These are phyloP conservation scores for Entamoeba histolytica DNA, from an alignment of 208 protist genomes.

Conservation along the genomic window DNA sequence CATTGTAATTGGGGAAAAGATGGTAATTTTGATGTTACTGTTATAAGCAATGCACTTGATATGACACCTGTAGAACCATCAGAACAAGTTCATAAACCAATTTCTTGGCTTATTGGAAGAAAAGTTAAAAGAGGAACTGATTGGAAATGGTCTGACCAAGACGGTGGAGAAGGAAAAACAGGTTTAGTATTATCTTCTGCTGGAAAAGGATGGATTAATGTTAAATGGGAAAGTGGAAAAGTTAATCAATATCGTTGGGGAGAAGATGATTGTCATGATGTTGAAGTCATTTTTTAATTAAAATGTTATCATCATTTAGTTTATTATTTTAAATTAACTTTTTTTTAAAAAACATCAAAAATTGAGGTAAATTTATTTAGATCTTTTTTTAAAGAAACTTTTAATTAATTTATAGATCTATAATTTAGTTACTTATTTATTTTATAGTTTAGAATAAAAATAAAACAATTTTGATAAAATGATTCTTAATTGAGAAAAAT, in stretches of 20 bases:
- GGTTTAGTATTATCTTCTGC: background rate
- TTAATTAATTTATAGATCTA: no score
- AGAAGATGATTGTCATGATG: background rate
- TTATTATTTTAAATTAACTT: no score
- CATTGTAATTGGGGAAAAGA: background rate
- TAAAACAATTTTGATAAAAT: no score
- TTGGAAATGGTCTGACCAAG: background rate
- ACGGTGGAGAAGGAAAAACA: background rate
- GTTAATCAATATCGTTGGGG: background rate
- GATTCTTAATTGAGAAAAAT: no score
- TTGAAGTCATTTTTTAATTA: background rate
- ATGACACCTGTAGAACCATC: background rate
- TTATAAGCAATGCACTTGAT: background rate
- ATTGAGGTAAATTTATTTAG: no score
- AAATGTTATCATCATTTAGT: no score
- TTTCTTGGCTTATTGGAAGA: background rate
- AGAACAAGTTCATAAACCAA: background rate
- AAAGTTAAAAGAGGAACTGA: background rate
- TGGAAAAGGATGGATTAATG: background rate
- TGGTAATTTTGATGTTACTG: background rate
- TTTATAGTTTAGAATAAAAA: no score
- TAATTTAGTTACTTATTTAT: no score
- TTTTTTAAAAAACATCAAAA: no score
- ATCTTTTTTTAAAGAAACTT: no score
- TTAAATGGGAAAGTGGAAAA: background rate